These are phyloP conservation scores for Irpex rosettiformis DNA, from an alignment of 1,284 basidiomycete genomes.

Conservation along the genomic window DNA sequence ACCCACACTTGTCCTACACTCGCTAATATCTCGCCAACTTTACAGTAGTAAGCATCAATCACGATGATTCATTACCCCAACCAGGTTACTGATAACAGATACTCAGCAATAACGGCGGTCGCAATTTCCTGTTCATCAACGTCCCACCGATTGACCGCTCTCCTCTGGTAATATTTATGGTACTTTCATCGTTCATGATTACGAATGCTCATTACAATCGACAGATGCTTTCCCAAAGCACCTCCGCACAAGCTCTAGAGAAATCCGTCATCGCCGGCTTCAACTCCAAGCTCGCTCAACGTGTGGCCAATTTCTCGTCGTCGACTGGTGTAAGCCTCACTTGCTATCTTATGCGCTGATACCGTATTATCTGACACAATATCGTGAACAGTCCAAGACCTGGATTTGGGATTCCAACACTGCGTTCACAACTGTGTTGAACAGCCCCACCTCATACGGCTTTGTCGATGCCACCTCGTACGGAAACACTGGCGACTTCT, in stretches of 20 bases:
- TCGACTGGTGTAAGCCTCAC: conserved; percentile 46
- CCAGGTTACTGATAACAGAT: no score
- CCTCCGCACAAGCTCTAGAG: conserved; percentile 38
- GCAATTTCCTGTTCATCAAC: conserved; percentile 59
- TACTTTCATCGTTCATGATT: not conserved
- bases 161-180: conserved; percentile 43
- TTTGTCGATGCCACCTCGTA: conserved; percentile 50
- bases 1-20: not conserved
- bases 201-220: no score
- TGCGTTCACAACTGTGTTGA: conserved; percentile 47
- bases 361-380: not conserved
- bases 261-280: conserved; percentile 47
- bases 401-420: conserved; percentile 51
- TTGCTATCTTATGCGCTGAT: no score
- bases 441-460: conserved; percentile 46
- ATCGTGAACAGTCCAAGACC: conserved; percentile 24
- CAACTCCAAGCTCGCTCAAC: conserved; percentile 44
- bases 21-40: not conserved
- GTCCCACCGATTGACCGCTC: conserved; percentile 54
- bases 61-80: no score
- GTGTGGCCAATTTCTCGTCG: conserved; percentile 36
- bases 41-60: conserved; percentile 9
- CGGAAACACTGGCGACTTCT: conserved; percentile 48
- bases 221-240: conserved; percentile 43
- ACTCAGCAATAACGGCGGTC: conserved; percentile 40